phyloP scores from a whole-genome alignment of 2,329 filamentous ascomycete genomes.

The Fusarium veterinarium region DNA sequence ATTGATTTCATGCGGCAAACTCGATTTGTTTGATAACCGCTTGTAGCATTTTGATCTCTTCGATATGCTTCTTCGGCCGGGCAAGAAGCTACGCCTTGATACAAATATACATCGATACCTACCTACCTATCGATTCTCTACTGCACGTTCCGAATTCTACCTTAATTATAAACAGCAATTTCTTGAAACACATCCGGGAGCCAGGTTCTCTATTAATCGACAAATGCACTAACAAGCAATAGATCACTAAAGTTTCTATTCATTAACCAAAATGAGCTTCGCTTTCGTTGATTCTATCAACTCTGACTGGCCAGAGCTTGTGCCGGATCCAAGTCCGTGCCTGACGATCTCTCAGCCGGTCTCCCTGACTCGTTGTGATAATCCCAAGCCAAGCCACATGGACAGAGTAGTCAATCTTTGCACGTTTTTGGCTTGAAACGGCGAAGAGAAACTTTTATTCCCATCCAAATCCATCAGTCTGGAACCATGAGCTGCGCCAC shows the following conservation, averaged over 20 bases:
- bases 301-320: constrained; percentile 16
- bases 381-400: constrained; percentile 14
- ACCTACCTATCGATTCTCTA: not conserved
- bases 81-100: not conserved
- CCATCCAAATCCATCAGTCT: constrained; percentile 7
- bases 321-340: constrained; percentile 39
- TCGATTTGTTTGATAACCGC: not conserved
- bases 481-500: not conserved
- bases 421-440: constrained; percentile 16
- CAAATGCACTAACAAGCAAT: constrained; percentile 21
- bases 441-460: not conserved
- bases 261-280: constrained; percentile 37
- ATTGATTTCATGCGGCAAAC: not conserved
- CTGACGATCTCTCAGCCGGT: constrained; percentile 40
- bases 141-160: not conserved
- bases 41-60: not conserved
- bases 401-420: constrained; percentile 1
- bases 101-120: not conserved
- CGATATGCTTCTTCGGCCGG: not conserved
- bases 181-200: not conserved
- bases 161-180: not conserved
- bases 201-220: not conserved
- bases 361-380: constrained; percentile 37
- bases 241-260: not conserved
- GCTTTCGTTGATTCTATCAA: constrained; percentile 2